Evolutionary conservation across 768 basidiomycete species (phyloP), one percentile per base, ranked within the genome.

Genomic region (Nidularia pulvinata): DNA sequence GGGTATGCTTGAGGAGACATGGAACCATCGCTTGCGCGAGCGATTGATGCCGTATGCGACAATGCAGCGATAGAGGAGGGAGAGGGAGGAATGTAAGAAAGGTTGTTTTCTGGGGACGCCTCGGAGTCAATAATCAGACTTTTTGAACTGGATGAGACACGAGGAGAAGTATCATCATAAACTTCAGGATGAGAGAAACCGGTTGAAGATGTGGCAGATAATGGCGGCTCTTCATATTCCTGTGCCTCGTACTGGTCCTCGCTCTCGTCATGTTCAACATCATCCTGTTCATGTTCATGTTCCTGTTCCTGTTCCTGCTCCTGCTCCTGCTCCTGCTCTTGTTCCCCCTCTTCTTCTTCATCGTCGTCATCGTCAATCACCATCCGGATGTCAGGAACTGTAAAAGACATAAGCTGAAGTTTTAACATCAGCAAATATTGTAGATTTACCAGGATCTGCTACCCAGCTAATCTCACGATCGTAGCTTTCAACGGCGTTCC

Each of bases 391-490:
- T 19, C 19, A 62, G 86, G 84, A 44, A 81, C 81, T 22, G 84
- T 85, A 84, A 56, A 33, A 32, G 30, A 46, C 55, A 22, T 16
- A 33, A 59, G 19, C 19, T 19, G 19, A 19, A 19, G 19, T 19
- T 19, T 19, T 19, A 19, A 19, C 19, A 19, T 19, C 19, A 19
- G 19, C 19, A 19, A 19, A 19, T 19, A 19, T 19, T 19, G 19
- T 34, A 55, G 19, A 53, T 22, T 59, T 60, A 89, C 90, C 84
- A 64, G 80, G 86, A 46, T 85, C 82, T 42, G 87, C 89, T 36
- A 89, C 74, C 90, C 90, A 93, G 61, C 90, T 93, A 45, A 85
- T 83, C 59, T 85, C 80, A 57, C 86, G 77, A 33, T 84, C 81
- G 33, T 68, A 75, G 48, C 70, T 74, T 48, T 80, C 76, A 35